Evolutionary conservation across 2,329 filamentous ascomycete genomes (phyloP).

Genomic region (Leptographium wingfieldii): DNA sequence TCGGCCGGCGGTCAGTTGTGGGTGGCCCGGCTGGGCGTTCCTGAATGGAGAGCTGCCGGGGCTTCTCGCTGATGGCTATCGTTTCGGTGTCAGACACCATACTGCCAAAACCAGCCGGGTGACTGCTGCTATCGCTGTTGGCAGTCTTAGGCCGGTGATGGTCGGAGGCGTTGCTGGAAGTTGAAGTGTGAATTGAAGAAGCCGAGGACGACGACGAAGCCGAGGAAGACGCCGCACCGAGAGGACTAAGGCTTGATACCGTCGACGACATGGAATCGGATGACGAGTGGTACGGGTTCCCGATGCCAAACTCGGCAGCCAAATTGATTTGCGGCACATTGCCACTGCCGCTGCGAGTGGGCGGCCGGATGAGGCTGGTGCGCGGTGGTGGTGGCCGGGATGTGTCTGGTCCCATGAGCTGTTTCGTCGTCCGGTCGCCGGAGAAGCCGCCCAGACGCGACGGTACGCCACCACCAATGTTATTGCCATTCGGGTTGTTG

Average conservation of each 20-base stretch:
- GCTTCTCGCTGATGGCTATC: not conserved
- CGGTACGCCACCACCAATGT: constrained; percentile 6
- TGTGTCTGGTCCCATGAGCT: constrained; percentile 31
- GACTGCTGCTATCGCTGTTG: not conserved
- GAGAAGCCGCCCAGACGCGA: constrained; percentile 21
- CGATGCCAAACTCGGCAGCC: constrained; percentile 45
- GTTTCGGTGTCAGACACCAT: not conserved
- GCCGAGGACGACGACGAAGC: constrained; percentile 1
- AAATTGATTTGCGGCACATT: constrained; percentile 36
- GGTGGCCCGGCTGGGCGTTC: not conserved
- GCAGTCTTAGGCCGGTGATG: not conserved
- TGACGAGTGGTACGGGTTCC: constrained; percentile 52
- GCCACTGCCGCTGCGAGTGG: constrained; percentile 23
- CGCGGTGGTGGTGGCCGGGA: constrained; percentile 40
- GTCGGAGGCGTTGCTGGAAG: not conserved
- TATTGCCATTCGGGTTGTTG: not conserved
- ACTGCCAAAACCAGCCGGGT: not conserved
- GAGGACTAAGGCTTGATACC: constrained; percentile 29
- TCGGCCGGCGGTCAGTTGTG: not conserved
- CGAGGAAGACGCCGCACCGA: not conserved
- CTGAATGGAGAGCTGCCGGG: not conserved
- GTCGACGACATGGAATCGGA: constrained; percentile 55
- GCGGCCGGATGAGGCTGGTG: constrained; percentile 32
- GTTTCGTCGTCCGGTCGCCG: not conserved
- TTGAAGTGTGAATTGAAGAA: not conserved